These are phyloP conservation scores for Blumeria hordei DNA, from an alignment of 2,329 filamentous ascomycete species.

Conservation along the genomic window DNA sequence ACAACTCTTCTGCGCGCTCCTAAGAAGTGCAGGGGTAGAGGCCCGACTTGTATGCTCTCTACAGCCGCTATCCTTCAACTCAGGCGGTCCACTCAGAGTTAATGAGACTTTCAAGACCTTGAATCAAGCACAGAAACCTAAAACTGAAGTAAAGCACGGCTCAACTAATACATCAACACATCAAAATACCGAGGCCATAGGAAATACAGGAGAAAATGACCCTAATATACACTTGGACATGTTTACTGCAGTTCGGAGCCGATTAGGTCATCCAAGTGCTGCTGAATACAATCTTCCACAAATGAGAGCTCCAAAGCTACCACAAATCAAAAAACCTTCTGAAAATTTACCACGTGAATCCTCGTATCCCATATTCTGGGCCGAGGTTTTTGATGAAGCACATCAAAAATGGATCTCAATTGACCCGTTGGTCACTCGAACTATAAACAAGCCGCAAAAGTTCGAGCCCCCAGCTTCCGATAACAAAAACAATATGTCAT, in stretches of 20 bases:
- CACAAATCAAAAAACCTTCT: conserved; percentile 15
- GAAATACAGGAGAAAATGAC: too few relatives aligned
- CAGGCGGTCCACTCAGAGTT: conserved; percentile 14
- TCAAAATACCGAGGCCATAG: too few relatives aligned
- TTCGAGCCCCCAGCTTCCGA: conserved; percentile 70
- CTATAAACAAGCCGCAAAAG: conserved; percentile 48
- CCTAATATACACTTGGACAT: too few relatives aligned
- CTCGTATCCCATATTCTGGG: conserved; percentile 70
- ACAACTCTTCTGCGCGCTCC: conserved; percentile 70
- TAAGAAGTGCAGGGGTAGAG: conserved; percentile 62
- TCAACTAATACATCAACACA: neutral
- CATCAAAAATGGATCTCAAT: conserved; percentile 81
- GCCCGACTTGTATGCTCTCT: conserved; percentile 73
- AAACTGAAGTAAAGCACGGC: too few relatives aligned
- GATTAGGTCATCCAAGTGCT: conserved; percentile 18
- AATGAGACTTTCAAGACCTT: neutral
- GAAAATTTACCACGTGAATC: conserved; percentile 36
- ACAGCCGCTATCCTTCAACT: conserved; percentile 37
- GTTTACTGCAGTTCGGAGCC: conserved; percentile 6
- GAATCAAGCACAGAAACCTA: neutral
- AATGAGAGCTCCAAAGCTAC: conserved; percentile 17
- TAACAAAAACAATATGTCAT: conserved; percentile 50
- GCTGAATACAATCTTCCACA: conserved; percentile 26
- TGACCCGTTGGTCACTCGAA: conserved; percentile 62
- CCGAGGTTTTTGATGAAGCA: conserved; percentile 68